Percentiles rank a stretch among this genome's conserved stretches.
Evolutionary conservation across 345 rosid genomes (phyloP).

Genomic region (Pelargonium nanum): DNA sequence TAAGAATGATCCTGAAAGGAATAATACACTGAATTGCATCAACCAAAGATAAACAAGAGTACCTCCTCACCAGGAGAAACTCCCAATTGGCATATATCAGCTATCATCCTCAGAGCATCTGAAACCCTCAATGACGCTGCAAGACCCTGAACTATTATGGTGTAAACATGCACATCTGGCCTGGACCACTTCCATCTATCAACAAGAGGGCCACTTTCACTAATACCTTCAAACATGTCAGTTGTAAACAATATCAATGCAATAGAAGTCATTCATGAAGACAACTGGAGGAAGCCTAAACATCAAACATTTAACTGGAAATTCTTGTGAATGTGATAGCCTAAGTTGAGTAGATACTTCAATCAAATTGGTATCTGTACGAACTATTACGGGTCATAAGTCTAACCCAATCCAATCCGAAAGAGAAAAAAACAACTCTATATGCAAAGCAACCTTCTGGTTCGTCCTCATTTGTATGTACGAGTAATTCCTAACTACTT

Average conservation of each 20-base stretch:
- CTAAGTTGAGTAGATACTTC: too few species aligned
- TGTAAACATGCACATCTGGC: constrained; percentile 61
- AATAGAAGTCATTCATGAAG: background rate
- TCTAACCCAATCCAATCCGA: background rate
- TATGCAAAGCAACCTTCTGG: background rate
- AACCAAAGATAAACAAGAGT: background rate
- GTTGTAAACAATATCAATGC: background rate
- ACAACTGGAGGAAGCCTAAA: background rate
- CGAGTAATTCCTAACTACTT: background rate
- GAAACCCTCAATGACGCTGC: constrained; percentile 72
- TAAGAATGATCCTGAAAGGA: background rate
- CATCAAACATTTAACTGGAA: too few species aligned
- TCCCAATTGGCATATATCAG: constrained; percentile 69
- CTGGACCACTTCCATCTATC: constrained; percentile 88
- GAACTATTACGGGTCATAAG: too few species aligned
- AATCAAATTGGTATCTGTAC: too few species aligned
- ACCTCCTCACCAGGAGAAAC: constrained; percentile 86
- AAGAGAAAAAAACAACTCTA: too few species aligned
- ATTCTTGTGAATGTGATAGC: too few species aligned
- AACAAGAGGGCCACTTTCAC: constrained; percentile 39
- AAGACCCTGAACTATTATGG: constrained; percentile 52
- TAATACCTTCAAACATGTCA: constrained; percentile 26
- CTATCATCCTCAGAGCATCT: constrained; percentile 63
- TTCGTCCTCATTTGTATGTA: background rate
- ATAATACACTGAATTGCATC: background rate